Evolutionary conservation across 192 early-diverging fungal genomes (phyloP).

Genomic region (Linnemannia zychae): DNA sequence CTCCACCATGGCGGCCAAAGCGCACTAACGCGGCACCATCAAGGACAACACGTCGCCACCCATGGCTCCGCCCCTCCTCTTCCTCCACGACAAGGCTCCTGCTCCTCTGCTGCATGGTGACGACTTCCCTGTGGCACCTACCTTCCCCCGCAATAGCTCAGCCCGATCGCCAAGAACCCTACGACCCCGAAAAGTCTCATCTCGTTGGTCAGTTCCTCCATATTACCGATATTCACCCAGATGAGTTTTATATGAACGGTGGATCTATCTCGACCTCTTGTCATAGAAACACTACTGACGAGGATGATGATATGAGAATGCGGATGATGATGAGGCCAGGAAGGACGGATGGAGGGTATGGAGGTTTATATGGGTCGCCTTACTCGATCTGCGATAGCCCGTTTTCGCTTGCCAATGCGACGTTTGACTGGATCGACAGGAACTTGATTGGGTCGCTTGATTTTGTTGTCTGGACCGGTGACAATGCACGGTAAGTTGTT

Average conservation of each 20-base stretch:
- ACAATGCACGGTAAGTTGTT: constrained; percentile 71
- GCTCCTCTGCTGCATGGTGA: constrained; percentile 19
- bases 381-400: constrained; percentile 77
- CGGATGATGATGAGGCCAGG: constrained; percentile 38
- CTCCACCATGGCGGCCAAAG: neutral
- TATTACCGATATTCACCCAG: constrained; percentile 82
- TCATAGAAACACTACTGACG: constrained; percentile 59
- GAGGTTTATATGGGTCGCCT: constrained; percentile 72
- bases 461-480: constrained; percentile 85
- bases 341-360: constrained; percentile 39
- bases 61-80: neutral
- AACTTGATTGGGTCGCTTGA: constrained; percentile 68
- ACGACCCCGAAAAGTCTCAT: constrained; percentile 37
- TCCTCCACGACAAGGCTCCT: constrained; percentile 6
- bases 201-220: constrained; percentile 76
- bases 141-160: neutral
- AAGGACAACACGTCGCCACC: neutral
- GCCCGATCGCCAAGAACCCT: constrained; percentile 1
- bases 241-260: constrained; percentile 69
- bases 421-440: constrained; percentile 68
- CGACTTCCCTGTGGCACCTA: constrained; percentile 20
- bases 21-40: neutral
- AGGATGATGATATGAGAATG: constrained; percentile 8
- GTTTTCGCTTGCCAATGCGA: constrained; percentile 67
- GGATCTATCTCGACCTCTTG: constrained; percentile 72